Conservation (phyloP, 2,329 filamentous ascomycete species). For the Fusarium napiforme region DNA sequence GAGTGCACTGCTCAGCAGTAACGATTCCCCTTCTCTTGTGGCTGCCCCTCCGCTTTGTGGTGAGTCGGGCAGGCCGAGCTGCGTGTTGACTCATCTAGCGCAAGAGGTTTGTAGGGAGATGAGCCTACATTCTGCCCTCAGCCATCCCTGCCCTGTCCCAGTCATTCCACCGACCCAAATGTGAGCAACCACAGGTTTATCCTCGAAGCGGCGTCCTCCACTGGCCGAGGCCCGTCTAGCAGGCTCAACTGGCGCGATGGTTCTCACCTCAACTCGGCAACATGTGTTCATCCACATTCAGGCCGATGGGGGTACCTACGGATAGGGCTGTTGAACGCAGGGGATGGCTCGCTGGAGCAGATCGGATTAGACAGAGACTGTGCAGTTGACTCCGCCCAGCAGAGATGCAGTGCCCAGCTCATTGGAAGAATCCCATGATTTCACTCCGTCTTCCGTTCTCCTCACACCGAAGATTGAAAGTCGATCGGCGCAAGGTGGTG, state of each 20-base stretch:
- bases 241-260: slow-evolving; percentile 29
- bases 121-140: slow-evolving; percentile 42
- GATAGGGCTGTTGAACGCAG: slow-evolving; percentile 1
- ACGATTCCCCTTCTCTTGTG: slow-evolving; percentile 28
- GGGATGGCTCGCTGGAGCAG: slow-evolving; percentile 25
- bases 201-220: slow-evolving; percentile 40
- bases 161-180: slow-evolving; percentile 12
- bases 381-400: slow-evolving; percentile 48
- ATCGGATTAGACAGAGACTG: slow-evolving; percentile 41
- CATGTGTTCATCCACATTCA: slow-evolving; percentile 21
- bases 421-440: slow-evolving; percentile 44
- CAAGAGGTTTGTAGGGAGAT: slow-evolving; percentile 44
- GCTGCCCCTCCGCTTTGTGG: slow-evolving; percentile 17
- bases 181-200: slow-evolving; percentile 27
- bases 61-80: slow-evolving; percentile 35
- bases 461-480: not conserved
- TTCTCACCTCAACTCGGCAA: slow-evolving; percentile 33
- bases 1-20: slow-evolving; percentile 38
- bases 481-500: slow-evolving; percentile 37
- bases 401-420: slow-evolving; percentile 47
- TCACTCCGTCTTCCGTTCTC: slow-evolving; percentile 45
- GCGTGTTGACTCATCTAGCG: slow-evolving; percentile 12
- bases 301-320: slow-evolving; percentile 1
- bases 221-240: slow-evolving; percentile 40
- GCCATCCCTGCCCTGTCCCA: slow-evolving; percentile 25